Base-by-base conservation (phyloP, 2,329 filamentous ascomycete species). In the Cladobotryum protrusum region DNA sequence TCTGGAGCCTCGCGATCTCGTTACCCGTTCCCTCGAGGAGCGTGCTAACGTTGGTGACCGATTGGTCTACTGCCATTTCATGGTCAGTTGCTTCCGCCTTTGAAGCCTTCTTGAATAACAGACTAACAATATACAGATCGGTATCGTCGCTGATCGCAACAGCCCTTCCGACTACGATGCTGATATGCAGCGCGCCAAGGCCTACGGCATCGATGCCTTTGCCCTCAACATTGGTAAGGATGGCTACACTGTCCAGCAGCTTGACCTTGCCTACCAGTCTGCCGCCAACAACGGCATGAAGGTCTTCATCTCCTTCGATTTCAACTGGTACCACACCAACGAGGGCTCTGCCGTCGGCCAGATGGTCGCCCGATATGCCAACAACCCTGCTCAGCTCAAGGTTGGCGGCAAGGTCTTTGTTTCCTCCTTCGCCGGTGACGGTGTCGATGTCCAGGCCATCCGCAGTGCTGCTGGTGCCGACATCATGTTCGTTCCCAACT, bases 231-330 rank as follows among this genome's bases (percentile, higher is more conserved):
- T 78, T 43, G 74, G 73, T 24, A 61, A 62, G 6, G 74, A 78
- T 48, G 49, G 53, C 6, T 71, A 67, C 48, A 72, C 67, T 1
- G 71, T 75, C 45, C 56, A 66, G n/a, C 74, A 78, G 58, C 69
- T 79, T 3, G 62, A 57, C 1, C 70, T 66, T 32, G 76, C 76
- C 1, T 79, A 77, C 52, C 62, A 72, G n/a, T 75, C 74, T 1
- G 74, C 76, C 3, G 67, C 69, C 9, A 64, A 64, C 7, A 69
- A 70, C 24, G 67, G 64, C 43, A 76, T 80, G 68, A 76, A 77
- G 48, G 73, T 78, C 13, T 78, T 80, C 48, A 71, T 81, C 54
- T 79, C 76, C 1, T 81, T 80, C 53, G 77, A 80, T 63, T 79
- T 77, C 59, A 76, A 77, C 63, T 72, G 72, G 70, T 75, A 68